Percentiles rank a stretch among this genome's conserved stretches.
Conservation (phyloP, 768 basidiomycete species). For the Dentipellis sp. region DNA sequence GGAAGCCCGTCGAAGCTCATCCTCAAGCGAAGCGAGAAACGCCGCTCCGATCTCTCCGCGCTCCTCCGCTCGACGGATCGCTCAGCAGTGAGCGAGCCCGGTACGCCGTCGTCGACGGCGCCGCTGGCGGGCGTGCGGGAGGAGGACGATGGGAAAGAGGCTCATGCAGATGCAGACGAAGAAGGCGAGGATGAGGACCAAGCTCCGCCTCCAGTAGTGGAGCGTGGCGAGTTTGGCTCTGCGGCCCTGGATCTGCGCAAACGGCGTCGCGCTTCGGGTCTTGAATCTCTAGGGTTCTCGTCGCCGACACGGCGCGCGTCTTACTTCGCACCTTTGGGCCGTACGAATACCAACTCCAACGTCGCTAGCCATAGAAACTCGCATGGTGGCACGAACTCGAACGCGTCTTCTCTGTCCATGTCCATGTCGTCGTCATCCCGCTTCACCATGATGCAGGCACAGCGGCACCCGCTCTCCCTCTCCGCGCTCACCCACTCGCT, state of each 20-base stretch:
- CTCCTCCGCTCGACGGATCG: constrained; percentile 24
- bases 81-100: constrained; percentile 32
- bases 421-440: constrained; percentile 33
- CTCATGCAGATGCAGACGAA: constrained; percentile 3
- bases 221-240: constrained; percentile 42
- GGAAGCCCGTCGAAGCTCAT: constrained; percentile 37
- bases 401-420: constrained; percentile 11
- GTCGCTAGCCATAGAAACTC: background rate
- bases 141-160: constrained; percentile 22
- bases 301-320: constrained; percentile 16
- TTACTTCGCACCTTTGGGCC: background rate
- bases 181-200: background rate
- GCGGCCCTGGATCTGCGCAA: constrained; percentile 56
- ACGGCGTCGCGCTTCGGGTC: constrained; percentile 37
- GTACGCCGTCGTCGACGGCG: constrained; percentile 19
- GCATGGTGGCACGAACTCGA: constrained; percentile 8
- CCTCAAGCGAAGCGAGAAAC: constrained; percentile 38
- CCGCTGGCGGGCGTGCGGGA: constrained; percentile 30
- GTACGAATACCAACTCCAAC: constrained; percentile 7
- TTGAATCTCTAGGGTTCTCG: constrained; percentile 39
- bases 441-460: constrained; percentile 51
- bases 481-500: constrained; percentile 52
- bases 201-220: constrained; percentile 8
- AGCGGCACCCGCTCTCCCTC: constrained; percentile 58
- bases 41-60: constrained; percentile 44